phyloP scores from a whole-genome alignment of 306 rosid genomes.

The Begonia fuchsioides region DNA sequence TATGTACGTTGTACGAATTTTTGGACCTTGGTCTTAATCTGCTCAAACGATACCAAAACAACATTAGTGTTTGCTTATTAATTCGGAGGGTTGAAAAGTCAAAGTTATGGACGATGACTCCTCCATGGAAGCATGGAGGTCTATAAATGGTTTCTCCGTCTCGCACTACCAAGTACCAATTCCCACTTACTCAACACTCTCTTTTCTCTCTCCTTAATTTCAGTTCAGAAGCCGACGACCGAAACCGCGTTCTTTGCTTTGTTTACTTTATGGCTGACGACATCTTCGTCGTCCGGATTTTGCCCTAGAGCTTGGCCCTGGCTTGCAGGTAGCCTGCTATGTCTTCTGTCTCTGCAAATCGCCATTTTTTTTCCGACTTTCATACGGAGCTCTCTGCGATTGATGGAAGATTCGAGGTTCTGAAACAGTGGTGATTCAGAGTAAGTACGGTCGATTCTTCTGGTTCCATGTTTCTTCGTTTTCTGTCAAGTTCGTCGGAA shows the following conservation, averaged over 20 bases:
- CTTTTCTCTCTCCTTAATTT: slow-evolving; percentile 1
- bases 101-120: not conserved
- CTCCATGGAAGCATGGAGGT: not conserved
- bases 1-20: no score
- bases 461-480: not conserved
- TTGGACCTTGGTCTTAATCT: no score
- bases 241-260: slow-evolving; percentile 35
- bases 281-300: slow-evolving; percentile 6
- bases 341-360: not conserved
- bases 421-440: not conserved
- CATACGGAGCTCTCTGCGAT: not conserved
- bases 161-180: not conserved
- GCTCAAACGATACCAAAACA: no score
- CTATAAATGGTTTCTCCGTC: not conserved
- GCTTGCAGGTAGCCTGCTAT: slow-evolving; percentile 6
- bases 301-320: slow-evolving; percentile 14
- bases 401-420: not conserved
- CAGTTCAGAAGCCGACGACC: slow-evolving; percentile 22
- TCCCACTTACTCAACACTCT: not conserved
- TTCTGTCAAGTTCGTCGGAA: not conserved
- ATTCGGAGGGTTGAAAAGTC: not conserved
- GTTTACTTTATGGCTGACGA: not conserved
- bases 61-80: no score
- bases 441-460: not conserved
- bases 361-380: not conserved